These are phyloP conservation scores for Halenospora varia DNA, from an alignment of 495 filamentous ascomycete species.

Conservation along the genomic window DNA sequence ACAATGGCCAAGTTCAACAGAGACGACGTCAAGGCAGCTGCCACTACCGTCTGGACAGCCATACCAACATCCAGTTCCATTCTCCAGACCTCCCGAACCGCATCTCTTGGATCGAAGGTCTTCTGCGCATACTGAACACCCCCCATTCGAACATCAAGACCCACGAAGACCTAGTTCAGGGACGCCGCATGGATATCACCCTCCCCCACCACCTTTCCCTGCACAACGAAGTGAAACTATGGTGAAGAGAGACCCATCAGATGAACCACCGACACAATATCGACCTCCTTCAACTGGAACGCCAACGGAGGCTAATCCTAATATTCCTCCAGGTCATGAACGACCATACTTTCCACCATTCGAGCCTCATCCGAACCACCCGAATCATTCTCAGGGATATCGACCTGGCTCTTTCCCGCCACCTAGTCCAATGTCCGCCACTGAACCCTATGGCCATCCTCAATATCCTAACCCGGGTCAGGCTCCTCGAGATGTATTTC, in stretches of 20 bases:
- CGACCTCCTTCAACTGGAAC: constrained; percentile 17
- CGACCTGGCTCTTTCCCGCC: constrained; percentile 40
- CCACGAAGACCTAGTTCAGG: constrained; percentile 18
- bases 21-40: constrained; percentile 16
- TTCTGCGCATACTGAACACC: constrained; percentile 8
- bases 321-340: constrained; percentile 10
- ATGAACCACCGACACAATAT: constrained; percentile 31
- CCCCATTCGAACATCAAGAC: constrained; percentile 19
- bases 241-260: constrained; percentile 46
- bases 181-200: constrained; percentile 18
- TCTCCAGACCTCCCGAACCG: background rate
- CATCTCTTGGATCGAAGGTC: constrained; percentile 13
- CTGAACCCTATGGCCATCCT: constrained; percentile 39
- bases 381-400: constrained; percentile 31
- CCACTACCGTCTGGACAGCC: constrained; percentile 3
- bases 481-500: constrained; percentile 3
- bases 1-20: constrained; percentile 16
- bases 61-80: background rate
- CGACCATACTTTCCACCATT: constrained; percentile 25
- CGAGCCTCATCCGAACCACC: constrained; percentile 29
- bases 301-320: constrained; percentile 13
- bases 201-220: constrained; percentile 17
- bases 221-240: constrained; percentile 35
- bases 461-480: constrained; percentile 12
- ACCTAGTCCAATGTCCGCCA: constrained; percentile 36